phyloP scores from a whole-genome alignment of 139 green algal genomes.

The Micractinium sp. region DNA sequence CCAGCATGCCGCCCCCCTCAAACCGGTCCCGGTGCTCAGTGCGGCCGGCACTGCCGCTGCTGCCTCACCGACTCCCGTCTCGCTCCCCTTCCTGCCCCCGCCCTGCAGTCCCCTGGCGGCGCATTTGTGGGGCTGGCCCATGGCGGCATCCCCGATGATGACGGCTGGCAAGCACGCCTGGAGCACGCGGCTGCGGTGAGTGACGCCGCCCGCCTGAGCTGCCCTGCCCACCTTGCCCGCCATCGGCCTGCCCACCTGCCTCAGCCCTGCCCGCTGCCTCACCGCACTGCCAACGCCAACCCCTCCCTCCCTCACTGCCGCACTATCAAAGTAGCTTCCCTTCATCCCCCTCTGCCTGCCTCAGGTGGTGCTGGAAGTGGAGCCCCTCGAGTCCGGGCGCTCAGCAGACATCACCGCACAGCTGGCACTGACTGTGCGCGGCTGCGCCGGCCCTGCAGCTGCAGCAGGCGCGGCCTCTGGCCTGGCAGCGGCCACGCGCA shows the following conservation, averaged over 20 bases:
- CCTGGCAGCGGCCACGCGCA: neutral
- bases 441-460: neutral
- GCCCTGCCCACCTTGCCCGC: no score
- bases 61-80: neutral
- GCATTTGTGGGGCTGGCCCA: slow-evolving; percentile 21
- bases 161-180: slow-evolving; percentile 16
- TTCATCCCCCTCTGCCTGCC: no score
- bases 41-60: neutral
- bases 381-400: slow-evolving; percentile 8
- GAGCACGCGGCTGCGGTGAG: slow-evolving; percentile 15
- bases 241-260: no score
- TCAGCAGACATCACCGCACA: slow-evolving; percentile 1
- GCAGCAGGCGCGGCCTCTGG: neutral
- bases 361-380: slow-evolving; percentile 13
- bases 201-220: no score
- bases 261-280: neutral
- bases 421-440: neutral
- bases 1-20: no score
- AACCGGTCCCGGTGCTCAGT: neutral
- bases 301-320: neutral
- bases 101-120: neutral
- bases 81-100: no score
- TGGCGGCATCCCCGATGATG: neutral
- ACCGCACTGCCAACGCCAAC: neutral
- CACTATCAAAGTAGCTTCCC: neutral